Conservation (phyloP, 2,329 filamentous ascomycete genomes). For the Coniochaeta sp. region DNA sequence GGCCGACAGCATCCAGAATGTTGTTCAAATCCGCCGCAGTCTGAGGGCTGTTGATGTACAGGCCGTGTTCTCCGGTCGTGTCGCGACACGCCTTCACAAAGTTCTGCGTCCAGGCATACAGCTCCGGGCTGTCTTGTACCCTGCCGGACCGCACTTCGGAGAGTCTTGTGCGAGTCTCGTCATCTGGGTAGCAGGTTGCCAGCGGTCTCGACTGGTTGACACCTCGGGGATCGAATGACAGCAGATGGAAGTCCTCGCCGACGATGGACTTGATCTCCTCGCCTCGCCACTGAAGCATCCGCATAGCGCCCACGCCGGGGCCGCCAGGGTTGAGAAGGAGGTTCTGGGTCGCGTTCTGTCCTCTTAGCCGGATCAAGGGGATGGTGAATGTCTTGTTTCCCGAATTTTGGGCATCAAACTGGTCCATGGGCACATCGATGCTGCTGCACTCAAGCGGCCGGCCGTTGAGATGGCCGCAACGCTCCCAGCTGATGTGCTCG, state of each 20-base stretch:
- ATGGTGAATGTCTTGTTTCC: constrained; percentile 32
- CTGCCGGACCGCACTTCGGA: constrained; percentile 16
- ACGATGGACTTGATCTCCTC: constrained; percentile 26
- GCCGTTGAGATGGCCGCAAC: constrained; percentile 28
- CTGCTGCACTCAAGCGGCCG: constrained; percentile 32
- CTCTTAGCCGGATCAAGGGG: constrained; percentile 36
- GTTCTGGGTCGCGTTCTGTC: constrained; percentile 31
- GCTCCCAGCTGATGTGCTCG: constrained; percentile 29
- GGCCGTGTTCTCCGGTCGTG: constrained; percentile 34
- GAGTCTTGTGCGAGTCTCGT: constrained; percentile 20
- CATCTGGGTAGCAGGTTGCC: constrained; percentile 31
- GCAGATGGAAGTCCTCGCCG: constrained; percentile 36
- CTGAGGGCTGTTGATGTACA: constrained; percentile 41
- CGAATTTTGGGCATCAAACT: constrained; percentile 27
- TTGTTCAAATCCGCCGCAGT: constrained; percentile 44
- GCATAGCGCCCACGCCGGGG: constrained; percentile 35
- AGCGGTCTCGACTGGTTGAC: constrained; percentile 27
- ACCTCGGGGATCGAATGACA: constrained; percentile 41
- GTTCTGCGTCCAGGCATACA: constrained; percentile 33
- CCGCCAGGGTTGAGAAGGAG: constrained; percentile 41
- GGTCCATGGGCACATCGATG: constrained; percentile 39
- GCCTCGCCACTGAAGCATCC: constrained; percentile 26
- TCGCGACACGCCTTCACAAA: constrained; percentile 33
- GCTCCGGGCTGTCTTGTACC: constrained; percentile 25
- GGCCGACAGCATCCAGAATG: constrained; percentile 35